Evolutionary conservation across 2,329 filamentous ascomycete genomes (phyloP).

Genomic region (Xylaria sp.): DNA sequence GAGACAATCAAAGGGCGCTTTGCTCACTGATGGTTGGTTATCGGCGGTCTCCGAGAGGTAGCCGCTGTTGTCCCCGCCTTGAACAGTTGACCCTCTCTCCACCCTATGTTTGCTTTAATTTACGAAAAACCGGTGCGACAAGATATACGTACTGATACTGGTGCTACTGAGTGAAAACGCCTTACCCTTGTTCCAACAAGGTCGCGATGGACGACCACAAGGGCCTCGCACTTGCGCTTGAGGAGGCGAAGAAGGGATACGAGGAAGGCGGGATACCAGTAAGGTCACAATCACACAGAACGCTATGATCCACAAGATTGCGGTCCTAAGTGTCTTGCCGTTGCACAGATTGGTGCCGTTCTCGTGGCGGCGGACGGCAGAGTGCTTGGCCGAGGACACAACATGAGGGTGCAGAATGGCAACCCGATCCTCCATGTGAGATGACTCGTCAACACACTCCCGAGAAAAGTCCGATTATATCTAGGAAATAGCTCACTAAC

Average conservation of each 20-base stretch:
- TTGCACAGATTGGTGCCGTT: constrained; percentile 61
- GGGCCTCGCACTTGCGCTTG: constrained; percentile 57
- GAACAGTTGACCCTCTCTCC: constrained; percentile 10
- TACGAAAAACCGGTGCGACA: neutral
- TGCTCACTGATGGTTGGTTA: neutral
- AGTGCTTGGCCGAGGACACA: constrained; percentile 77
- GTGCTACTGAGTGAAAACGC: neutral
- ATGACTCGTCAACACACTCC: neutral
- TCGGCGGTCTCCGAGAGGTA: constrained; percentile 12
- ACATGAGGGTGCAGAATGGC: constrained; percentile 78
- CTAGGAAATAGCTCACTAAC: neutral
- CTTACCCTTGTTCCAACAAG: neutral
- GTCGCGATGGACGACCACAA: constrained; percentile 54
- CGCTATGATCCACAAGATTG: neutral
- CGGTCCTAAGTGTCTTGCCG: neutral
- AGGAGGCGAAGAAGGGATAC: constrained; percentile 58
- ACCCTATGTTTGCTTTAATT: neutral
- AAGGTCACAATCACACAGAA: constrained; percentile 35
- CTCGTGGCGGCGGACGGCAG: constrained; percentile 75
- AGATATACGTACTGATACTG: neutral
- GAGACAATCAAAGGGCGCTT: neutral
- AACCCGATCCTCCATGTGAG: constrained; percentile 74
- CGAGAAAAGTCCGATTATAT: neutral
- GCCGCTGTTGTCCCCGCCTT: constrained; percentile 10
- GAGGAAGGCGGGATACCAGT: constrained; percentile 61